A percentile compares a stretch with the other conserved stretches of the same genome.
Evolutionary conservation across 179 eudicot species (phyloP).

Genomic region (Silene vulgaris): DNA sequence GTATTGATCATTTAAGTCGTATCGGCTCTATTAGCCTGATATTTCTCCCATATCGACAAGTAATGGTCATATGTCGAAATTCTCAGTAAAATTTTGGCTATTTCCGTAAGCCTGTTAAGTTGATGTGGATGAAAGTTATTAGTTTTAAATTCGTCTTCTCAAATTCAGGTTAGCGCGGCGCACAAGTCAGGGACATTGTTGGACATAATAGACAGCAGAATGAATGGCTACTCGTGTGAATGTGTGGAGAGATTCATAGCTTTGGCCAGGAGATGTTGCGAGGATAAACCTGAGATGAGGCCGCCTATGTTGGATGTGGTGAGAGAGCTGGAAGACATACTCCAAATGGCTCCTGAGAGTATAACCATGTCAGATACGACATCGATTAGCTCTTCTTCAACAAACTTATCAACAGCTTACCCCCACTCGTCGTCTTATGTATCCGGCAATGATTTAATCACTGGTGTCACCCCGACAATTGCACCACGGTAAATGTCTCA

Average conservation of each 20-base stretch:
- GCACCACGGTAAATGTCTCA: conserved; percentile 35
- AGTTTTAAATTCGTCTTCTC: background rate
- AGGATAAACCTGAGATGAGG: conserved; percentile 47
- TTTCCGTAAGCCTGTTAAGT: background rate
- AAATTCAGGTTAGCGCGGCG: conserved; percentile 44
- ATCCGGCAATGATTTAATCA: conserved; percentile 43
- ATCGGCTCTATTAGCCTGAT: no score
- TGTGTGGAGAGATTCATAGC: conserved; percentile 49
- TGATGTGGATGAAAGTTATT: no score
- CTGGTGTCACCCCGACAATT: conserved; percentile 28
- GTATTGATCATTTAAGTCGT: no score
- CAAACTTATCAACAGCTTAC: conserved; percentile 30
- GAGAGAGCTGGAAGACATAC: conserved; percentile 55
- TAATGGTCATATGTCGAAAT: no score
- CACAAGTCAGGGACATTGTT: conserved; percentile 42
- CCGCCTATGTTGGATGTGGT: conserved; percentile 68
- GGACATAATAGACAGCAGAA: conserved; percentile 47
- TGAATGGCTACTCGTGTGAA: conserved; percentile 50
- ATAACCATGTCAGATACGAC: conserved; percentile 31
- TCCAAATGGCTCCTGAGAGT: conserved; percentile 42
- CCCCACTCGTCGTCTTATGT: conserved; percentile 31
- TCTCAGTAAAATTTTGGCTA: background rate
- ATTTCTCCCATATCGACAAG: no score
- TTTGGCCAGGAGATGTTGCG: conserved; percentile 55
- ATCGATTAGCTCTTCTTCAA: conserved; percentile 36